Evolutionary conservation across 768 basidiomycete genomes (phyloP).

Genomic region (Filobasidium floriforme): DNA sequence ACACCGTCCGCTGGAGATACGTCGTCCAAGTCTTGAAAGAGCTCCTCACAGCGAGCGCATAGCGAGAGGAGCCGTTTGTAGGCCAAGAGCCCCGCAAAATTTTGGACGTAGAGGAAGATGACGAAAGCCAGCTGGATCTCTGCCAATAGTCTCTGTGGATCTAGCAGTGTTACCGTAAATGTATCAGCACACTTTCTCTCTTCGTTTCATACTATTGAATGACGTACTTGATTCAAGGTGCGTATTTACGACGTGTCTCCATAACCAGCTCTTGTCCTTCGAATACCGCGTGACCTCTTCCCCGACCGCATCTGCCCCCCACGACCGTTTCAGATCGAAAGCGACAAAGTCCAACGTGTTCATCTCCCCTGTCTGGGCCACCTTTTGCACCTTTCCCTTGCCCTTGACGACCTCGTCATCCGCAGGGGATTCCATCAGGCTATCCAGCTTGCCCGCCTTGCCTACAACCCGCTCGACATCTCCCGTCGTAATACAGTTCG

Average conservation of each 20-base stretch:
- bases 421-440: slow-evolving; percentile 29
- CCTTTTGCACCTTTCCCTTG: slow-evolving; percentile 17
- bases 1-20: neutral
- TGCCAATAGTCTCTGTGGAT: slow-evolving; percentile 36
- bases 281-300: slow-evolving; percentile 44
- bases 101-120: slow-evolving; percentile 45
- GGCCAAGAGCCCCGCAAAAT: slow-evolving; percentile 43
- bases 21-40: slow-evolving; percentile 24
- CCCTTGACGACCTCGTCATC: slow-evolving; percentile 27
- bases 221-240: slow-evolving; percentile 36
- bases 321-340: slow-evolving; percentile 45
- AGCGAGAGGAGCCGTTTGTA: slow-evolving; percentile 46
- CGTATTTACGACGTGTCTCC: slow-evolving; percentile 32
- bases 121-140: slow-evolving; percentile 47
- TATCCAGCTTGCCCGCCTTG: slow-evolving; percentile 32
- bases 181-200: too few relatives aligned
- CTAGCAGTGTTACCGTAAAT: slow-evolving; percentile 9
- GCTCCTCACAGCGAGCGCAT: slow-evolving; percentile 28
- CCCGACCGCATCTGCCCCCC: slow-evolving; percentile 44
- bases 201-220: slow-evolving; percentile 18
- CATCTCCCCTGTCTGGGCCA: slow-evolving; percentile 7
- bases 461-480: slow-evolving; percentile 40
- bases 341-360: slow-evolving; percentile 33
- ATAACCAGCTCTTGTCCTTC: slow-evolving; percentile 47
- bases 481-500: slow-evolving; percentile 27